Evolutionary conservation across 306 rosid species (phyloP), one percentile per base, ranked within the genome.

Genomic region (Gynostemma pentaphyllum): DNA sequence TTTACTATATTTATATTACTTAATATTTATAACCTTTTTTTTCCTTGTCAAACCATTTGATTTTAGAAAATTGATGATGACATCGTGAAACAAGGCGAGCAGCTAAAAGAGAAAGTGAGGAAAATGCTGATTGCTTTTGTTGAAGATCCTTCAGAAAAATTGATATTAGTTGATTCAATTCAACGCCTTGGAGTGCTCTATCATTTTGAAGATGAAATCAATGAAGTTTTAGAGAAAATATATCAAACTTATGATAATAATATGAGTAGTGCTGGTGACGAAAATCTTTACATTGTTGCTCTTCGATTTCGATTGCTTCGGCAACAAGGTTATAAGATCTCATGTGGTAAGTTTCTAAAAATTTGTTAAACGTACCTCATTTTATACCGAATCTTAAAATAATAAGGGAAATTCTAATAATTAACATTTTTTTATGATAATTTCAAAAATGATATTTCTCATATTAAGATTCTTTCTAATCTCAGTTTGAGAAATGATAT

Each of bases 291-390:
- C 40, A 1, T 5, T 18, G 62, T 29, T n/a, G 27, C 62, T 22
- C 62, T 54, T 27, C 37, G 62, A 3, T 54, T 54, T 54, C 62
- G n/a, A n/a, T n/a, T n/a, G n/a, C n/a, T n/a, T n/a, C n/a, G n/a
- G n/a, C n/a, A n/a, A n/a, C n/a, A n/a, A 26, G 62, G 62, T 12
- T 12, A 24, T 11, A 54, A 54, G 12, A 30, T 54, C 1, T 54
- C 62, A 24, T 6, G 62, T 53, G 62, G 62, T 53, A 45, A 45
- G 50, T 12, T 45, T 32, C 37, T 2, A 7, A 32, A 48, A 22
- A 9, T n/a, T n/a, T n/a, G n/a, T n/a, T n/a, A n/a, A n/a, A n/a
- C n/a, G n/a, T n/a, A n/a, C n/a, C n/a, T n/a, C n/a, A n/a, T n/a
- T n/a, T n/a, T n/a, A n/a, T n/a, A n/a, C n/a, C n/a, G n/a, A n/a